phyloP scores from a whole-genome alignment of 768 basidiomycete species.

The Candolleomyces efflorescens region DNA sequence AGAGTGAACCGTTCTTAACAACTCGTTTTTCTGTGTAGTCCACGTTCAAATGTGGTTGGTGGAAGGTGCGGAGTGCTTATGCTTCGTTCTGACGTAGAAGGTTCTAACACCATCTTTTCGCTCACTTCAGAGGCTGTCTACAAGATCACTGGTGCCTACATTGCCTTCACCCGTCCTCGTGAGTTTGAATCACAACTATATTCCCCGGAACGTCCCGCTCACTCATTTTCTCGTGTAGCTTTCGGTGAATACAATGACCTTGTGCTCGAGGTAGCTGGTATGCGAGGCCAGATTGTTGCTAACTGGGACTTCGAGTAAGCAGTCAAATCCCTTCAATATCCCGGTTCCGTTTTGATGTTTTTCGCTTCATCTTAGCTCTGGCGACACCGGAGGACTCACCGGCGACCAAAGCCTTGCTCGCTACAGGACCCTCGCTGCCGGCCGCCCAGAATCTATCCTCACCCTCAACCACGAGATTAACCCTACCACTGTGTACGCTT shows the following conservation, averaged over 20 bases:
- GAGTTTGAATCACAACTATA: slow-evolving; percentile 13
- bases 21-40: background rate
- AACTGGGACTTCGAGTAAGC: slow-evolving; percentile 21
- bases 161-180: slow-evolving; percentile 41
- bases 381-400: slow-evolving; percentile 29
- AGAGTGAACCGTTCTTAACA: background rate
- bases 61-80: too few species aligned
- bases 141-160: slow-evolving; percentile 31
- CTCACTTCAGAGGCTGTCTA: slow-evolving; percentile 29
- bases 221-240: slow-evolving; percentile 6
- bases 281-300: slow-evolving; percentile 13
- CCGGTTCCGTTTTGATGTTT: background rate
- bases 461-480: slow-evolving; percentile 38
- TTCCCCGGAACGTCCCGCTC: background rate
- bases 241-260: slow-evolving; percentile 15
- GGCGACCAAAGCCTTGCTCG: slow-evolving; percentile 20
- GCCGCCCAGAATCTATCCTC: slow-evolving; percentile 30
- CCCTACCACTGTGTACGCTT: slow-evolving; percentile 15
- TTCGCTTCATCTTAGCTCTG: slow-evolving; percentile 21
- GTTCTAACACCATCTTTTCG: background rate
- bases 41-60: background rate
- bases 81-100: too few species aligned
- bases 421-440: slow-evolving; percentile 22
- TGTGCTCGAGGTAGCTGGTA: slow-evolving; percentile 13
- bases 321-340: background rate